Percentiles rank a stretch among this genome's conserved stretches.
These are phyloP conservation scores for Barnettozyma vustinii DNA, from an alignment of 805 yeast genomes.

Conservation along the genomic window DNA sequence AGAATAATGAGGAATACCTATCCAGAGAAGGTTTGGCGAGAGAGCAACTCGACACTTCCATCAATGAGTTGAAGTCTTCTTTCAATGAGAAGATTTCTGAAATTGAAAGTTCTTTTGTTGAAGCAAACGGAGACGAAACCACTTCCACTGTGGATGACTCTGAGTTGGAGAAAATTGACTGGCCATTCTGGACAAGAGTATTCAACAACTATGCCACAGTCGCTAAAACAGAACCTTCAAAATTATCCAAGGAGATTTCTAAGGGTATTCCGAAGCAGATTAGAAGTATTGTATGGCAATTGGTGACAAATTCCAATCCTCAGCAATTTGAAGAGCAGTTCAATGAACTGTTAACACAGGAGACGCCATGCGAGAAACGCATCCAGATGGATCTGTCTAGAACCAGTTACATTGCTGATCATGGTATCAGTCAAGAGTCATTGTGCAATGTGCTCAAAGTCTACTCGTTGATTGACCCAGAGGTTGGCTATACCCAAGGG, in stretches of 20 bases:
- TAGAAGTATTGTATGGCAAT: conserved; percentile 90
- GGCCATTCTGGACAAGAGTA: conserved; percentile 86
- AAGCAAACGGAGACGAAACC: conserved; percentile 7
- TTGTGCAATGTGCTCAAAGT: conserved; percentile 74
- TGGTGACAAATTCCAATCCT: conserved; percentile 71
- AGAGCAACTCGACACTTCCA: conserved; percentile 45
- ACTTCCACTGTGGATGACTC: conserved; percentile 27
- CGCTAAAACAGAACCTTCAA: conserved; percentile 55
- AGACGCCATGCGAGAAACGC: conserved; percentile 63
- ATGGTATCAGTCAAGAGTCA: conserved; percentile 52
- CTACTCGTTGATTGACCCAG: conserved; percentile 80
- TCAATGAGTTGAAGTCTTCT: conserved; percentile 34
- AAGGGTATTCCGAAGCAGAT: conserved; percentile 81
- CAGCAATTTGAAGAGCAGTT: conserved; percentile 34
- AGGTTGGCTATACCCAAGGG: conserved; percentile 97
- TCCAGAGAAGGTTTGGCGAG: conserved; percentile 46
- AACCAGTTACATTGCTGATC: conserved; percentile 68
- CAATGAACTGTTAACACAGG: conserved; percentile 41
- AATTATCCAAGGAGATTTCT: conserved; percentile 55
- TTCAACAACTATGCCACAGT: conserved; percentile 71
- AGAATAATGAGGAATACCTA: conserved; percentile 46
- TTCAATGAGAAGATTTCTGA: conserved; percentile 20
- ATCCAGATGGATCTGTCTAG: conserved; percentile 80
- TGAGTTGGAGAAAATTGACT: conserved; percentile 44
- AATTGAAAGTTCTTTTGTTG: conserved; percentile 6